Conservation (phyloP, 106 monocot species). For the Iris macrosiphon region DNA sequence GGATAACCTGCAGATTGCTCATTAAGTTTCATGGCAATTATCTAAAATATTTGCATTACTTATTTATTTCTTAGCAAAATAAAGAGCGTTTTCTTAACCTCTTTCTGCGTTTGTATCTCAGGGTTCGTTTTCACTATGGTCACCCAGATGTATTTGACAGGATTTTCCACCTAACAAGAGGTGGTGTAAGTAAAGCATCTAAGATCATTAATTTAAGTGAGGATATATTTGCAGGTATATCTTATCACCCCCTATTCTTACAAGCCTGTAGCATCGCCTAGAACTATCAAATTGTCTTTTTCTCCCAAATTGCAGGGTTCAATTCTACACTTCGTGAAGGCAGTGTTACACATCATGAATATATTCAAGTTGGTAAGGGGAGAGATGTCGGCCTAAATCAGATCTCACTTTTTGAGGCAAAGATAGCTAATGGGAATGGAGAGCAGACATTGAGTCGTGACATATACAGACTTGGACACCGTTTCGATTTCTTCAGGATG, state of each 20-base stretch:
- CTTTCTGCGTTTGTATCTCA: constrained; percentile 16
- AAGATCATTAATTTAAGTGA: constrained; percentile 89
- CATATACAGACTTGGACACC: constrained; percentile 85
- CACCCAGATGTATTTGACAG: constrained; percentile 98
- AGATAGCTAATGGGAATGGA: constrained; percentile 91
- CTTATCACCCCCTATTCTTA: too few species aligned
- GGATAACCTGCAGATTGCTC: too few species aligned
- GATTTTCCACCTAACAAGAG: constrained; percentile 83
- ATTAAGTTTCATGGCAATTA: too few species aligned
- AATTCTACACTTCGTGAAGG: constrained; percentile 96
- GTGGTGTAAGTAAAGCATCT: constrained; percentile 91
- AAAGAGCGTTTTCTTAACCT: not conserved
- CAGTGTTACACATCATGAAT: constrained; percentile 91
- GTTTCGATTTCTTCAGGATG: constrained; percentile 98
- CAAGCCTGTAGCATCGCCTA: not conserved
- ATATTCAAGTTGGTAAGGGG: constrained; percentile 96
- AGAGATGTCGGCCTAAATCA: constrained; percentile 95
- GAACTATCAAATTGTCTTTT: not conserved
- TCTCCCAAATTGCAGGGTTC: constrained; percentile 40
- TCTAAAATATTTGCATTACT: too few species aligned
- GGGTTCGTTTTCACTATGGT: constrained; percentile 97
- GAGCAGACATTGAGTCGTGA: constrained; percentile 96
- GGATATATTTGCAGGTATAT: constrained; percentile 86
- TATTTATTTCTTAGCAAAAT: too few species aligned
- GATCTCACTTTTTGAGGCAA: constrained; percentile 94